Evolutionary conservation across 106 monocot species (phyloP).

Genomic region (Posidonia australis): DNA sequence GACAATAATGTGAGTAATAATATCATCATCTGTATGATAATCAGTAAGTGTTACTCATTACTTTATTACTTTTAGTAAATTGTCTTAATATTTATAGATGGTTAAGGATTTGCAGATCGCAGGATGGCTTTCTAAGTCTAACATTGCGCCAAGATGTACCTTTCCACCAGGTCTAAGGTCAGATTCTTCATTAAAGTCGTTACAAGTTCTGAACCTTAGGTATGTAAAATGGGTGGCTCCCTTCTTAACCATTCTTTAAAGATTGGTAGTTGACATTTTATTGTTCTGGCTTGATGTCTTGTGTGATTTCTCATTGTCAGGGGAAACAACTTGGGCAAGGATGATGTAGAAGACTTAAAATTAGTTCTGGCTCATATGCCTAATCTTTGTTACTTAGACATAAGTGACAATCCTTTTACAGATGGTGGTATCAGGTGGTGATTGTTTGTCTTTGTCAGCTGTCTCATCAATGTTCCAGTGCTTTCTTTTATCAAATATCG

Average conservation of each 20-base stretch:
- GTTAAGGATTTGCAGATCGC: slow-evolving; percentile 2
- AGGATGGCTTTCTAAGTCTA: slow-evolving; percentile 9
- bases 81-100: not conserved
- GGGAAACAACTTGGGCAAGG: slow-evolving; percentile 52
- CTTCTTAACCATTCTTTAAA: not conserved
- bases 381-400: slow-evolving; percentile 53
- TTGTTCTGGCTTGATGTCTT: not conserved
- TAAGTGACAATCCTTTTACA: slow-evolving; percentile 76
- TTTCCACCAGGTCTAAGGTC: not conserved
- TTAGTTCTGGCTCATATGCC: slow-evolving; percentile 58
- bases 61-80: not conserved
- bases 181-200: not conserved
- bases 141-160: not conserved
- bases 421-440: slow-evolving; percentile 82
- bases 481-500: not conserved
- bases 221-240: not conserved
- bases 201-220: slow-evolving; percentile 5
- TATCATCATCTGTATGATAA: not conserved
- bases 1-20: slow-evolving; percentile 6
- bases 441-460: not conserved
- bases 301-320: slow-evolving; percentile 17
- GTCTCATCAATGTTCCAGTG: not conserved
- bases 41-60: not conserved
- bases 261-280: not conserved
- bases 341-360: slow-evolving; percentile 59